Conservation (phyloP, 1,139 yeast species). For the Candida sojae region DNA sequence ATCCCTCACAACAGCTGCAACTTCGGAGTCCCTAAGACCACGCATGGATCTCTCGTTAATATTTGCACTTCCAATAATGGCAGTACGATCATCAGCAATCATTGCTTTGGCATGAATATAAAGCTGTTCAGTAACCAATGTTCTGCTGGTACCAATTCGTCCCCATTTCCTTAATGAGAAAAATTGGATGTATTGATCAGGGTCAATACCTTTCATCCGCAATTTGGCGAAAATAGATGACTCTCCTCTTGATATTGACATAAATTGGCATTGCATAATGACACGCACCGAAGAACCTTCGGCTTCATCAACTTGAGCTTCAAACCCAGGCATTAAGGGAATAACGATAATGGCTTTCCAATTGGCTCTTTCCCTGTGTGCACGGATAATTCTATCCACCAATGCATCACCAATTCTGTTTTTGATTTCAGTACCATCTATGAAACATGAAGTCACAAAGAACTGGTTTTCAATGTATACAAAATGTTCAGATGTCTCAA, state of each 20-base stretch:
- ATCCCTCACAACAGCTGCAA: slow-evolving; percentile 86
- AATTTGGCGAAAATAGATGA: slow-evolving; percentile 87
- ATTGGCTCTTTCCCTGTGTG: slow-evolving; percentile 69
- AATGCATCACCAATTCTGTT: slow-evolving; percentile 95
- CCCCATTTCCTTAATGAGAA: slow-evolving; percentile 97
- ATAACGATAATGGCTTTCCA: slow-evolving; percentile 94
- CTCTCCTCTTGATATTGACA: slow-evolving; percentile 89
- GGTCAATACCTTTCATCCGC: slow-evolving; percentile 76
- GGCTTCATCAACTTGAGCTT: slow-evolving; percentile 87
- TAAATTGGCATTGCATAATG: slow-evolving; percentile 95
- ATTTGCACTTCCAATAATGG: slow-evolving; percentile 95
- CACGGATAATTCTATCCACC: slow-evolving; percentile 89
- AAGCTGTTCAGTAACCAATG: slow-evolving; percentile 83
- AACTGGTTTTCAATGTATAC: slow-evolving; percentile 95
- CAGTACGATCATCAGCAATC: slow-evolving; percentile 92
- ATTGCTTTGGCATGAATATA: slow-evolving; percentile 92
- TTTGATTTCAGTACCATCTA: slow-evolving; percentile 83
- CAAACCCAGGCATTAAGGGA: slow-evolving; percentile 98
- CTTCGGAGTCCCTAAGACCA: slow-evolving; percentile 91
- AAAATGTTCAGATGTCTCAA: slow-evolving; percentile 90
- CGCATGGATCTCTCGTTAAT: slow-evolving; percentile 95
- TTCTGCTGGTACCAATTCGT: slow-evolving; percentile 73
- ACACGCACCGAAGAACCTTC: slow-evolving; percentile 94
- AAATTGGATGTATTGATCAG: slow-evolving; percentile 89
- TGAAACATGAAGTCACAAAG: slow-evolving; percentile 82